Base-by-base conservation (phyloP, 2,329 filamentous ascomycete species). In the Macrophomina pseudophaseolina region DNA sequence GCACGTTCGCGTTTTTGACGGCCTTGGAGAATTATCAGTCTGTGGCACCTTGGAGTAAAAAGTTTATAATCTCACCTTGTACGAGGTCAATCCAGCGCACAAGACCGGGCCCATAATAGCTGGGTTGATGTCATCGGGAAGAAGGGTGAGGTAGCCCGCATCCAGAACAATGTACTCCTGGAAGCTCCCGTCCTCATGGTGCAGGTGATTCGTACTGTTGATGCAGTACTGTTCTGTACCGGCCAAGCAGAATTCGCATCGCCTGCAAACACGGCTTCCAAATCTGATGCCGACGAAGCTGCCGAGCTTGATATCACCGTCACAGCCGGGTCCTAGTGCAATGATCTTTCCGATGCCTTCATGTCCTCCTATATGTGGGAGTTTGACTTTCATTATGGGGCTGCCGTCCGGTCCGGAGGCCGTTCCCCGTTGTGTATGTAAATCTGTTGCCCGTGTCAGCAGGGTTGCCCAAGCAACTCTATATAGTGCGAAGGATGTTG, bases 121-220 rank as follows among this genome's bases (percentile, higher is more conserved):
- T 0, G 79, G 78, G 72, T 82, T 79, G 51, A 80, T 71, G 70
- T 82, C 81, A 65, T 79, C 75, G 12, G 80, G 80, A 58, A 83
- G 70, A 14, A 81, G 67, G 0, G 80, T 81, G 70, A 82, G 68
- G 64, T 82, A 80, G 48, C 80, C 78, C 40, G 79, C 79, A 71
- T 82, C 80, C n/a, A 82, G 72, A 5, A 75, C 76, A 65, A 82
- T 79, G 67, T 80, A 82, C 72, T 82, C 72, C 68, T 82, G 80
- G 59, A 82, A 83, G 54, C 78, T 79, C 0, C 81, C 81, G 67
- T 82, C 80, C 63, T 82, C 80, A 66, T 82, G 80, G 68, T 81
- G 80, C 52, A 82, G 70, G 71, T 82, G 81, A 51, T 82, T 82
- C 8, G 79, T 82, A 40, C 77, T 74, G 42, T 78, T 77, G 33